These are phyloP conservation scores for Pelargonium myrrhifolium DNA, from an alignment of 441 rosid species.

Conservation along the genomic window DNA sequence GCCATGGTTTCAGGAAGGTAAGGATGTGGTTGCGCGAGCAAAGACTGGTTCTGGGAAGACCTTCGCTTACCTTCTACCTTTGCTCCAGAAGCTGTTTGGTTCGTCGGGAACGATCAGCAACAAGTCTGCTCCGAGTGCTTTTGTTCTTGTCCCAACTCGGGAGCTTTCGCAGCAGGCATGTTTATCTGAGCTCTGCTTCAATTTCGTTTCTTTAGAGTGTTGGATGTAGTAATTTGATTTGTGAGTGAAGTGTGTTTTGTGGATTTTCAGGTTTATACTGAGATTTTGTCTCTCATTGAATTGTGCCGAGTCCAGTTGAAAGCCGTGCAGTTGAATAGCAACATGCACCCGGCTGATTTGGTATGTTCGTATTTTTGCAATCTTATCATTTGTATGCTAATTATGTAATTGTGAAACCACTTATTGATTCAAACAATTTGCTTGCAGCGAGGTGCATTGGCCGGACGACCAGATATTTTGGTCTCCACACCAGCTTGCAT, in stretches of 20 bases:
- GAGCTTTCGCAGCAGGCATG: constrained; percentile 77
- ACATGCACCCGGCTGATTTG: constrained; percentile 68
- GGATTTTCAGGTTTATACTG: constrained; percentile 46
- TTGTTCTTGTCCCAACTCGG: constrained; percentile 76
- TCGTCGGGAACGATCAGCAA: constrained; percentile 33
- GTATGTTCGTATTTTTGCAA: constrained; percentile 31
- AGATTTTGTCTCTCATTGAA: constrained; percentile 57
- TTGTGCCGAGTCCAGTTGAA: constrained; percentile 71
- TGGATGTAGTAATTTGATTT: neutral
- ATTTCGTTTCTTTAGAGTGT: neutral
- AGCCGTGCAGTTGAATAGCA: constrained; percentile 60
- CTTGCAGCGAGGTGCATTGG: constrained; percentile 66
- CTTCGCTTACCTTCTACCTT: constrained; percentile 69
- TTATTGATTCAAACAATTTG: neutral
- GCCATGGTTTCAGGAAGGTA: constrained; percentile 47
- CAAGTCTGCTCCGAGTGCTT: constrained; percentile 62
- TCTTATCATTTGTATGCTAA: neutral
- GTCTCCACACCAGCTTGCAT: constrained; percentile 83
- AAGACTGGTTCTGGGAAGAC: constrained; percentile 93
- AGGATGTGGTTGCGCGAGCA: constrained; percentile 87
- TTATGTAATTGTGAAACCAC: neutral
- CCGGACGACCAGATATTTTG: constrained; percentile 67
- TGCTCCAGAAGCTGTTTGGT: constrained; percentile 71
- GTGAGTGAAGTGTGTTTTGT: neutral
- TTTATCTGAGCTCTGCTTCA: neutral